A percentile compares a stretch with the other conserved stretches of the same genome.
Evolutionary conservation across 441 rosid genomes (phyloP).

Genomic region (Breynia disticha): DNA sequence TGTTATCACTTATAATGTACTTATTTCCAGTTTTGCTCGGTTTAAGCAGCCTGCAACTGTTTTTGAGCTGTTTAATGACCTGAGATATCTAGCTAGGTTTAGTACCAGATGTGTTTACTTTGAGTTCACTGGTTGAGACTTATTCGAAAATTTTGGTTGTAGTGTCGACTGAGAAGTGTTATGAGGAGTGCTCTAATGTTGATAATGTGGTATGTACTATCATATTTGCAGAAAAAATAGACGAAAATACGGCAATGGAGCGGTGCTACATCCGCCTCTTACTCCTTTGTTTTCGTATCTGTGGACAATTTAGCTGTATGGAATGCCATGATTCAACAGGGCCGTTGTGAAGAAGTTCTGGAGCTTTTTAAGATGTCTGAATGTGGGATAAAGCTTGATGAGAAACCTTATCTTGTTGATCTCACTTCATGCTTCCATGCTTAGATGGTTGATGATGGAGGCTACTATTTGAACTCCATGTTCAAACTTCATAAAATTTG

Average conservation of each 20-base stretch:
- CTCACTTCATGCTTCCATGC: constrained; percentile 37
- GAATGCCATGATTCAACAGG: constrained; percentile 40
- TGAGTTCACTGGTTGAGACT: constrained; percentile 33
- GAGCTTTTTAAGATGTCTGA: constrained; percentile 14
- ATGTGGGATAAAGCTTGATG: constrained; percentile 28
- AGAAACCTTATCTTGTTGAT: constrained; percentile 31
- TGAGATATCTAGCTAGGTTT: constrained; percentile 23
- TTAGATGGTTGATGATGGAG: constrained; percentile 23
- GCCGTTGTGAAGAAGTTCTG: constrained; percentile 16
- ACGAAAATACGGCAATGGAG: no score
- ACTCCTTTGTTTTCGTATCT: no score
- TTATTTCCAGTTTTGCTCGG: constrained; percentile 28
- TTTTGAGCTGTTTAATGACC: constrained; percentile 20
- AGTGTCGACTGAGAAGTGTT: constrained; percentile 31
- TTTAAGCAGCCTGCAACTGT: constrained; percentile 8
- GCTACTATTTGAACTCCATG: constrained; percentile 23
- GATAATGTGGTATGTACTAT: constrained; percentile 29
- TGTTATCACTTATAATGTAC: constrained; percentile 26
- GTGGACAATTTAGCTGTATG: constrained; percentile 24
- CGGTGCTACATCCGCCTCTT: no score
- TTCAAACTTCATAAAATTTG: constrained; percentile 20
- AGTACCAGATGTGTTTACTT: constrained; percentile 28
- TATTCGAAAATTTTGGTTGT: constrained; percentile 23
- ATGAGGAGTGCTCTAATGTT: constrained; percentile 20
- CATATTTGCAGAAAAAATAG: constrained; percentile 31